Evolutionary conservation across 805 yeast genomes (phyloP).

Genomic region (Metschnikowia bowlesiae): DNA sequence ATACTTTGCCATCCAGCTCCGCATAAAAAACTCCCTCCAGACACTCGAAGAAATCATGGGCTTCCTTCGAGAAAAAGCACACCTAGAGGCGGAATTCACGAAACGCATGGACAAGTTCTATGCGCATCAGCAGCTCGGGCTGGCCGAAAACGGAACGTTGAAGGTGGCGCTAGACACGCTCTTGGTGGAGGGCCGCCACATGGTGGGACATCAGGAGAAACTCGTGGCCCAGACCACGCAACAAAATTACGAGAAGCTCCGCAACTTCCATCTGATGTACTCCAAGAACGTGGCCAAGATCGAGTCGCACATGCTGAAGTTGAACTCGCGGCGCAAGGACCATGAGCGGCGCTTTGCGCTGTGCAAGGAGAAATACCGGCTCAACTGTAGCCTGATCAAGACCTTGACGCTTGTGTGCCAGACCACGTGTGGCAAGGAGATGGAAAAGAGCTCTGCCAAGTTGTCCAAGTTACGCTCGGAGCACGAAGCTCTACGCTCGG

Average conservation of each 20-base stretch:
- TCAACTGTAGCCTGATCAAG: conserved; percentile 55
- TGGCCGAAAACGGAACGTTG: conserved; percentile 56
- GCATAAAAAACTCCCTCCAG: conserved; percentile 55
- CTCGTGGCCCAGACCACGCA: conserved; percentile 50
- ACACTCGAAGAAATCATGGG: conserved; percentile 42
- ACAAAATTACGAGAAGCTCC: conserved; percentile 45
- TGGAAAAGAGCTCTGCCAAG: conserved; percentile 55
- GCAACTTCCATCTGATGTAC: conserved; percentile 47
- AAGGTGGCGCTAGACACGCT: conserved; percentile 57
- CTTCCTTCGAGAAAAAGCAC: conserved; percentile 40
- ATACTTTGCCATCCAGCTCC: conserved; percentile 47
- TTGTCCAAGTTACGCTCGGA: conserved; percentile 45
- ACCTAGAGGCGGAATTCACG: conserved; percentile 72
- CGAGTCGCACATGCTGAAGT: conserved; percentile 52
- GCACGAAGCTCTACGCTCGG: conserved; percentile 41
- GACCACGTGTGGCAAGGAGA: conserved; percentile 69
- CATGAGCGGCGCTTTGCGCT: conserved; percentile 33
- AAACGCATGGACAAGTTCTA: conserved; percentile 51
- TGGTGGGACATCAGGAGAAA: conserved; percentile 53
- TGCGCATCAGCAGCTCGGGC: conserved; percentile 44
- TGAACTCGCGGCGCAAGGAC: conserved; percentile 44
- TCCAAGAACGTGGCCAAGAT: conserved; percentile 52
- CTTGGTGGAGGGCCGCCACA: conserved; percentile 52
- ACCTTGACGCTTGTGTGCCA: conserved; percentile 58
- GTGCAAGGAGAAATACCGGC: conserved; percentile 48